Percentiles rank a stretch among this genome's conserved stretches.
phyloP scores from a whole-genome alignment of 306 rosid species.

The Pyrus bretschneideri region DNA sequence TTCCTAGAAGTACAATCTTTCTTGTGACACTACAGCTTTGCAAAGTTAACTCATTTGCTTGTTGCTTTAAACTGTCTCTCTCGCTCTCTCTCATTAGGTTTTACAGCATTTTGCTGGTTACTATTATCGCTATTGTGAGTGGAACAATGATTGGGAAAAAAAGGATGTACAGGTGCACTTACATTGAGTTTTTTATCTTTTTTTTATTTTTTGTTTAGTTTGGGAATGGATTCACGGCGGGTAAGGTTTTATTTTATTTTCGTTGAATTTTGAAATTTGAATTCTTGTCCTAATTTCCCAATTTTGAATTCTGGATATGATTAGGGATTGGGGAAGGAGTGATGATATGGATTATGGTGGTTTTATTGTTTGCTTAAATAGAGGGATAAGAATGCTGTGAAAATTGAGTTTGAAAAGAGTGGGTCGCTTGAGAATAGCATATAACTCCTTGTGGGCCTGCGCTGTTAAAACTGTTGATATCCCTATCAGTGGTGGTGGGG shows the following conservation, averaged over 20 bases:
- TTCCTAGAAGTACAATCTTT: constrained; percentile 30
- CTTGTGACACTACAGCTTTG: constrained; percentile 10
- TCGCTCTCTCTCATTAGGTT: constrained; percentile 1
- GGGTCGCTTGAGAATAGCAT: constrained; percentile 16
- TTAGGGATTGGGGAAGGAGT: not conserved
- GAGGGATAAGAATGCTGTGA: not conserved
- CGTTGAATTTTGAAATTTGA: not conserved
- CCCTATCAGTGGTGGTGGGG: constrained; percentile 3
- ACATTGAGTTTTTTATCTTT: not conserved
- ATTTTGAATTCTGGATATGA: not conserved
- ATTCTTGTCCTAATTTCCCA: not conserved
- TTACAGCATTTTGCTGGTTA: not conserved
- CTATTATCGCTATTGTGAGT: not conserved
- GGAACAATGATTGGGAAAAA: not conserved
- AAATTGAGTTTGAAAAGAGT: constrained; percentile 18
- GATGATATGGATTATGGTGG: not conserved
- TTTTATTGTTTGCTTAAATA: constrained; percentile 15
- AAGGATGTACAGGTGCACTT: not conserved
- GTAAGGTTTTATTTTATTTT: not conserved
- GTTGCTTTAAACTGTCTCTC: constrained; percentile 42
- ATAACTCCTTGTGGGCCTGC: constrained; percentile 37
- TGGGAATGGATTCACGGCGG: not conserved
- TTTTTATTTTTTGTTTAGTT: not conserved
- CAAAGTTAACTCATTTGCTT: constrained; percentile 25
- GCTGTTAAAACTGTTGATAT: constrained; percentile 44